A percentile compares a stretch with the other conserved stretches of the same genome.
phyloP scores from a whole-genome alignment of 2,329 filamentous ascomycete species.

The Cryphonectria parasitica region DNA sequence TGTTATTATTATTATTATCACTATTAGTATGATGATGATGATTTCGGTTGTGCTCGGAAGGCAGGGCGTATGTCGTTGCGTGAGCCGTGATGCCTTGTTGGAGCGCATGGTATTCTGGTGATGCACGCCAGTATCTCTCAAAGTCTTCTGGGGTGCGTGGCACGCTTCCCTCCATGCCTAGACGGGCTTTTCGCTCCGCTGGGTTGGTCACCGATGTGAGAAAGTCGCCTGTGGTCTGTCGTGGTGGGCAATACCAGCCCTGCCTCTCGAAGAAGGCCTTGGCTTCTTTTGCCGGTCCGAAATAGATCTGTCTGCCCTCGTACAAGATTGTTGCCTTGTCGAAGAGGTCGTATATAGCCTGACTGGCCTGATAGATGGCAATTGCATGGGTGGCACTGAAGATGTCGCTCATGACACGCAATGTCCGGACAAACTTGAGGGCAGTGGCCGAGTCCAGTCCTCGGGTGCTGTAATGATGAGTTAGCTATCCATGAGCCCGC shows the following conservation, averaged over 20 bases:
- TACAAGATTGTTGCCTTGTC: slow-evolving; percentile 78
- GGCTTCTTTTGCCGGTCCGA: slow-evolving; percentile 64
- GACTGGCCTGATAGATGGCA: slow-evolving; percentile 73
- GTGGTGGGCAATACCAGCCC: slow-evolving; percentile 68
- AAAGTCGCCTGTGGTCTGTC: slow-evolving; percentile 72
- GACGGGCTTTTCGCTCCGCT: slow-evolving; percentile 56
- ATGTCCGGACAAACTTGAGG: slow-evolving; percentile 70
- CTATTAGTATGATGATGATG: too few species aligned
- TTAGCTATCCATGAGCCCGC: background rate
- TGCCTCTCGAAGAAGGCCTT: slow-evolving; percentile 68
- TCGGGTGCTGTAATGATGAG: slow-evolving; percentile 52
- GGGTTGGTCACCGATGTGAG: slow-evolving; percentile 71
- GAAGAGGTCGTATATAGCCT: slow-evolving; percentile 72
- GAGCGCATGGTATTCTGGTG: slow-evolving; percentile 48
- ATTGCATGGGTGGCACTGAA: slow-evolving; percentile 65
- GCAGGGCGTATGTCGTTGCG: slow-evolving; percentile 40
- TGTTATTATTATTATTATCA: too few species aligned
- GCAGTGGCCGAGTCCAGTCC: slow-evolving; percentile 77
- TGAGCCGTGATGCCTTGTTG: slow-evolving; percentile 44
- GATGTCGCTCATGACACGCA: slow-evolving; percentile 68
- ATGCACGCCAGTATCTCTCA: slow-evolving; percentile 52
- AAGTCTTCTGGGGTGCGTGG: slow-evolving; percentile 75
- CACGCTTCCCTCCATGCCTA: slow-evolving; percentile 63
- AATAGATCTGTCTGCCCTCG: slow-evolving; percentile 78
- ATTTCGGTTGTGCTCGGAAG: background rate